Conservation (phyloP, 2,329 filamentous ascomycete species). For the Diaporthe longicolla region DNA sequence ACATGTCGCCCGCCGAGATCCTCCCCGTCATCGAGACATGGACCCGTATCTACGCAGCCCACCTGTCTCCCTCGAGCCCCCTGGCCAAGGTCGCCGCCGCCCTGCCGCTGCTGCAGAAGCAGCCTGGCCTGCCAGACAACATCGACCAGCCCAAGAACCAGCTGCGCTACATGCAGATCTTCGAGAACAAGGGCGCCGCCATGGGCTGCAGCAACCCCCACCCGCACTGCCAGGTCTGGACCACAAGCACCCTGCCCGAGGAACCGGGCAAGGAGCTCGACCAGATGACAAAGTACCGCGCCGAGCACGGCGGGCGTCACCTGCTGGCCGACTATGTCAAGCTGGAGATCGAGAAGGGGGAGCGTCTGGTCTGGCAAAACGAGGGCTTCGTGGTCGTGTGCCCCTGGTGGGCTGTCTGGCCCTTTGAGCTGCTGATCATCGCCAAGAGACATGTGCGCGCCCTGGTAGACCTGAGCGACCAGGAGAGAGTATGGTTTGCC, state of each 20-base stretch:
- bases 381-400: conserved; percentile 87
- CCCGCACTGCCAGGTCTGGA: conserved; percentile 97
- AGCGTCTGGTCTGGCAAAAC: conserved; percentile 92
- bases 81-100: conserved; percentile 62
- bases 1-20: conserved; percentile 84
- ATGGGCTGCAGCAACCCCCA: conserved; percentile 99
- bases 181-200: conserved; percentile 97
- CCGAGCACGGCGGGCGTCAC: conserved; percentile 79
- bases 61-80: conserved; percentile 80
- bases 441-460: conserved; percentile 87
- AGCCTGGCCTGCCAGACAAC: conserved; percentile 54
- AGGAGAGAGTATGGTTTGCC: conserved; percentile 81
- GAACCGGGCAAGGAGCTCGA: conserved; percentile 85
- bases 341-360: conserved; percentile 84
- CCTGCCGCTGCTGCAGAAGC: conserved; percentile 54
- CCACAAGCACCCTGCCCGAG: conserved; percentile 90
- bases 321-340: conserved; percentile 89
- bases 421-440: conserved; percentile 93
- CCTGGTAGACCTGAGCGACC: conserved; percentile 82
- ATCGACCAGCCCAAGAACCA: conserved; percentile 75
- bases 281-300: conserved; percentile 84
- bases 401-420: conserved; percentile 98
- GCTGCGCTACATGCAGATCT: conserved; percentile 98
- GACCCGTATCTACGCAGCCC: conserved; percentile 89
- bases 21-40: conserved; percentile 88